A percentile compares a stretch with the other conserved stretches of the same genome.
phyloP scores from a whole-genome alignment of 2,329 filamentous ascomycete species.

The Hymenoscyphus fraxineus region DNA sequence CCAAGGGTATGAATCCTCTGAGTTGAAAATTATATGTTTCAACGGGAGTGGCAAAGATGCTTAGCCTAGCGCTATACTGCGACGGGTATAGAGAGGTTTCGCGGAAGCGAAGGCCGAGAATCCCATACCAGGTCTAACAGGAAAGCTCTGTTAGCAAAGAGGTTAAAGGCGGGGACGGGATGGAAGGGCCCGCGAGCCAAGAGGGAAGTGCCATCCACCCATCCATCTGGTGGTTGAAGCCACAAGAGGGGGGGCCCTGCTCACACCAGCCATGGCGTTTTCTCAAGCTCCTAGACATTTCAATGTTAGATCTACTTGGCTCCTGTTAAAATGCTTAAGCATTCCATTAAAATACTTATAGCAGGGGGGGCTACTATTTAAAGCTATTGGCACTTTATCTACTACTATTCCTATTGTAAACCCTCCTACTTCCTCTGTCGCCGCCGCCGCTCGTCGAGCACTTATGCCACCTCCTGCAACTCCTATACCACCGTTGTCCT shows the following conservation, averaged over 20 bases:
- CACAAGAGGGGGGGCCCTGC: background rate
- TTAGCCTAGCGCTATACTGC: background rate
- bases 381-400: too few species aligned
- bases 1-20: background rate
- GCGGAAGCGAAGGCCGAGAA: background rate
- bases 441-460: too few species aligned
- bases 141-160: background rate
- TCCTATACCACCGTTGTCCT: too few species aligned
- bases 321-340: too few species aligned
- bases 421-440: too few species aligned
- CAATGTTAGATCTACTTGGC: too few species aligned
- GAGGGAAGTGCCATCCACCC: background rate
- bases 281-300: background rate
- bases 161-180: background rate
- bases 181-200: background rate
- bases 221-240: background rate
- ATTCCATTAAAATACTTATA: too few species aligned
- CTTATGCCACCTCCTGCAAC: too few species aligned
- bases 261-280: background rate
- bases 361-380: too few species aligned
- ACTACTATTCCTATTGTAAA: too few species aligned
- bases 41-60: background rate
- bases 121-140: background rate
- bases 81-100: background rate
- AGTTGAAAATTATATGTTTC: background rate